Base-by-base conservation (phyloP, 2,329 filamentous ascomycete species). In the Hypomyces perniciosus region DNA sequence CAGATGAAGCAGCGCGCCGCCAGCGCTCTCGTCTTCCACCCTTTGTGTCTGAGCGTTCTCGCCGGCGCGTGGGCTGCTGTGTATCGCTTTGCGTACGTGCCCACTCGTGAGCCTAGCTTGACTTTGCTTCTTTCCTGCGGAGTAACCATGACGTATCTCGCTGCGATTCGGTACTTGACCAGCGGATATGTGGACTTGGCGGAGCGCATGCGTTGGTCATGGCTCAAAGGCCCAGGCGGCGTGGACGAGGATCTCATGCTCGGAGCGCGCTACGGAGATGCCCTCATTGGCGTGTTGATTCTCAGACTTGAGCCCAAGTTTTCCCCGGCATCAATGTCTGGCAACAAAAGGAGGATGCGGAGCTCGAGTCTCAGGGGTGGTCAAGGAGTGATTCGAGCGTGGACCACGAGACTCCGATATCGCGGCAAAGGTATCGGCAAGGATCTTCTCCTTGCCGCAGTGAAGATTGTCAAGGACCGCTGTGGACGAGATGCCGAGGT, bases 1-100 rank as follows among this genome's bases (percentile, higher is more conserved):
- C 86, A 95, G 69, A 90, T 93, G 73, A 83, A 86, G 55, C 84
- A 89, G 64, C 70, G 78, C 7, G 82, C 87, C 20, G 80, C 83
- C 39, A 71, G 73, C 49, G 72, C 80, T 55, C 72, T 93, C 52
- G 73, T 88, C 54, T 80, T 79, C 59, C 82, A 89, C 68, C 81
- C 80, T 0, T 65, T 79, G 27, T 72, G 75, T 45, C 62, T 84
- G 10, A 69, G 74, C 26, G 65, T 73, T 6, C 68, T 83, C n/a
- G 62, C 69, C 38, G 62, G 68, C 8, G 59, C 68, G 12, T 66
- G 81, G 13, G 72, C 66, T 8, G 55, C 70, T 42, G 64, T 75
- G 29, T 76, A 77, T 62, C 72, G 74, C 52, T 66, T 78, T 28
- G 61, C 74, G 42, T 77, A 74, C 59, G 57, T 76, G 29, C 64